Evolutionary conservation across 345 rosid genomes (phyloP).

Genomic region (Bruguiera gymnorhiza): DNA sequence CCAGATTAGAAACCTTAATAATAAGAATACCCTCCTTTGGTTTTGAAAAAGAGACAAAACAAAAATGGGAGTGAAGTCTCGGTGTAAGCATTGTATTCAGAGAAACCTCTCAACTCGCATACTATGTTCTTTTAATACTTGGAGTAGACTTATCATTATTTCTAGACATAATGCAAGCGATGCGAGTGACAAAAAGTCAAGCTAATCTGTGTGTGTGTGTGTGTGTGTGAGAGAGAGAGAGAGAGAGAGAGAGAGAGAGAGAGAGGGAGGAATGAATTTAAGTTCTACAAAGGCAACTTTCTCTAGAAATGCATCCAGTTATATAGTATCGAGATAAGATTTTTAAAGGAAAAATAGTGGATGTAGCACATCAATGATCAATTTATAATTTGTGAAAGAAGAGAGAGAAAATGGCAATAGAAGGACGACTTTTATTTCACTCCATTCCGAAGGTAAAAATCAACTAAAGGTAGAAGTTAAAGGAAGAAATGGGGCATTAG

Average conservation of each 20-base stretch:
- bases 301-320: background rate
- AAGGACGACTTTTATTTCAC: background rate
- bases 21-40: too few species aligned
- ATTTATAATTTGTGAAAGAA: conserved; percentile 3
- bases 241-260: background rate
- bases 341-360: conserved; percentile 14
- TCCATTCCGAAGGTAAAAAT: conserved; percentile 23
- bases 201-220: too few species aligned
- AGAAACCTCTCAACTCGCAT: background rate
- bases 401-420: background rate
- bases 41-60: too few species aligned
- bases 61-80: too few species aligned
- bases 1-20: too few species aligned
- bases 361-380: conserved; percentile 6
- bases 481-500: conserved; percentile 15
- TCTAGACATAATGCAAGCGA: conserved; percentile 24
- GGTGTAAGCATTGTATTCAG: too few species aligned
- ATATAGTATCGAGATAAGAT: conserved; percentile 12
- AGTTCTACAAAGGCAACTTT: conserved; percentile 24
- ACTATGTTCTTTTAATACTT: background rate
- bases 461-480: conserved; percentile 21
- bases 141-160: conserved; percentile 21
- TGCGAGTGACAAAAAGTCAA: background rate
- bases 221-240: background rate
- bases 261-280: background rate